Percentiles rank a stretch among this genome's conserved stretches.
Evolutionary conservation across 2,329 filamentous ascomycete genomes (phyloP).

Genomic region (Fonsecaea pedrosoi): DNA sequence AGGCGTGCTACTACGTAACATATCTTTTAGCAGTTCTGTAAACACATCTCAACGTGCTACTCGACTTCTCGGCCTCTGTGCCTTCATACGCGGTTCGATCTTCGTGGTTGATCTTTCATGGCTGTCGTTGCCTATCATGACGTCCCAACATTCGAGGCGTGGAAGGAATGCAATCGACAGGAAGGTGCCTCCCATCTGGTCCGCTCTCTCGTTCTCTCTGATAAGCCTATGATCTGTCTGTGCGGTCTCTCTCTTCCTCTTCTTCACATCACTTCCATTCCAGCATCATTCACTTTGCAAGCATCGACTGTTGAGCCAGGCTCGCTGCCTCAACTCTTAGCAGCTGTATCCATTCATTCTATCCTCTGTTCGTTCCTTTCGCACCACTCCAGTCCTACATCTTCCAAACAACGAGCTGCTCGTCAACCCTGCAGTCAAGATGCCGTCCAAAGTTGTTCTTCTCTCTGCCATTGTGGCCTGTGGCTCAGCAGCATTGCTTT

Average conservation of each 20-base stretch:
- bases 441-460: slow-evolving; percentile 25
- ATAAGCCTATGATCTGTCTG: slow-evolving; percentile 5
- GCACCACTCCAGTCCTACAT: background rate
- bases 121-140: background rate
- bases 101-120: background rate
- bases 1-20: background rate
- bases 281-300: slow-evolving; percentile 14
- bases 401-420: slow-evolving; percentile 5
- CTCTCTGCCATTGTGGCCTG: slow-evolving; percentile 22
- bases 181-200: slow-evolving; percentile 32
- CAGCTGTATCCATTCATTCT: slow-evolving; percentile 24
- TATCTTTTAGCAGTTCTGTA: background rate
- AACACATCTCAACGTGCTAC: background rate
- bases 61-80: background rate
- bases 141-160: background rate
- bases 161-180: slow-evolving; percentile 14
- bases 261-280: slow-evolving; percentile 19
- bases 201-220: background rate
- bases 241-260: slow-evolving; percentile 15
- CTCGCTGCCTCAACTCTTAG: slow-evolving; percentile 24
- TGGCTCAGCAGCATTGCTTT: slow-evolving; percentile 9
- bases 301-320: slow-evolving; percentile 23
- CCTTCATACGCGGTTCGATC: background rate
- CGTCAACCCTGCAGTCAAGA: slow-evolving; percentile 17
- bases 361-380: slow-evolving; percentile 2